Percentiles rank a stretch among this genome's conserved stretches.
Conservation (phyloP, 139 green algal genomes). For the Chlamydomonas sphaeroides region DNA sequence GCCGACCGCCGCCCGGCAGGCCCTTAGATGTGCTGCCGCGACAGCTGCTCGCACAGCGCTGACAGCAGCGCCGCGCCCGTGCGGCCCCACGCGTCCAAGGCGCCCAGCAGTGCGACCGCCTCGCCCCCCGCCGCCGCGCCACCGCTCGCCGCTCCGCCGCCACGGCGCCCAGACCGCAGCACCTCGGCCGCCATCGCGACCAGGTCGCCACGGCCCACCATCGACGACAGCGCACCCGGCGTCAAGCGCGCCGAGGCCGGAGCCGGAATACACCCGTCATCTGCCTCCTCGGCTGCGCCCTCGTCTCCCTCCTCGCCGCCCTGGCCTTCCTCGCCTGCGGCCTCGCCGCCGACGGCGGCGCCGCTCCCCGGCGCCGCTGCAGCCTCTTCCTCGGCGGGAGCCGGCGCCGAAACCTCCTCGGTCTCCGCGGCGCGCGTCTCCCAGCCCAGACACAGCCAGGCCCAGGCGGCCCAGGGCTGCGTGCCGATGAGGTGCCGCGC, state of each 20-base stretch:
- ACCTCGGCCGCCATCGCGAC: background rate
- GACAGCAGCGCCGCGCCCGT: slow-evolving; percentile 9
- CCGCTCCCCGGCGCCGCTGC: background rate
- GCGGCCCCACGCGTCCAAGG: slow-evolving; percentile 29
- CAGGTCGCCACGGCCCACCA: background rate
- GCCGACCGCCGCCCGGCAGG: too few species aligned
- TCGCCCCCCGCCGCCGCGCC: background rate
- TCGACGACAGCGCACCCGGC: slow-evolving; percentile 8
- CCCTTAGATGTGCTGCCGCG: background rate
- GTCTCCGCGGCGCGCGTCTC: background rate
- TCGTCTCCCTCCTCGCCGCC: background rate
- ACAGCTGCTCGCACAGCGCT: slow-evolving; percentile 31
- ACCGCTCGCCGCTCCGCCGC: background rate
- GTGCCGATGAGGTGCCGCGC: slow-evolving; percentile 19
- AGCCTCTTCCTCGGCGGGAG: background rate
- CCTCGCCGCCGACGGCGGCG: background rate
- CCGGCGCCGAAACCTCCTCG: background rate
- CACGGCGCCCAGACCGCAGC: background rate
- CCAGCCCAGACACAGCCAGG: slow-evolving; percentile 22
- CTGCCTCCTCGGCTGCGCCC: background rate
- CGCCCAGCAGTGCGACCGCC: slow-evolving; percentile 8
- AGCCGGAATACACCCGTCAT: background rate
- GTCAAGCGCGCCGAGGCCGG: background rate
- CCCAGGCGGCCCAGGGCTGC: slow-evolving; percentile 36
- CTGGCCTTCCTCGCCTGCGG: background rate